Evolutionary conservation across 2,329 filamentous ascomycete genomes (phyloP).

Genomic region (Monosporascus sp.): DNA sequence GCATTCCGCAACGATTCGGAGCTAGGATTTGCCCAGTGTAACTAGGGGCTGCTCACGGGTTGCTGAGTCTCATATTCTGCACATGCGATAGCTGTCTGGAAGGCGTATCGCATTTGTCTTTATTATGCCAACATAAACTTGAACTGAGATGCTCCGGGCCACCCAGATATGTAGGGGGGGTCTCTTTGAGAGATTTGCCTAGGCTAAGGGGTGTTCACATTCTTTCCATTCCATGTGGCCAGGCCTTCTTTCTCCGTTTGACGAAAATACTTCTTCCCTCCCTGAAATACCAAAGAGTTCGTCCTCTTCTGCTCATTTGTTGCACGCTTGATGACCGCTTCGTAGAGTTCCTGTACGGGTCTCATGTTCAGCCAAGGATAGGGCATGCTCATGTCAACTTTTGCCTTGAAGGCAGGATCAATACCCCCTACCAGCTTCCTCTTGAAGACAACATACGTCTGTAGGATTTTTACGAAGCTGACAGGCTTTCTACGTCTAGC

Average conservation of each 20-base stretch:
- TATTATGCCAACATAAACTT: neutral
- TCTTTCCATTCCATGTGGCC: too few relatives aligned
- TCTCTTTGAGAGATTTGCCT: too few relatives aligned
- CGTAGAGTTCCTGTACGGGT: constrained; percentile 1
- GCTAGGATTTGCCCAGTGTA: constrained; percentile 5
- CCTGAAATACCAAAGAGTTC: too few relatives aligned
- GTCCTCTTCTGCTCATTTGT: too few relatives aligned
- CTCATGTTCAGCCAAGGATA: constrained; percentile 4
- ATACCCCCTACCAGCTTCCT: constrained; percentile 2
- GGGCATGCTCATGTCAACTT: constrained; percentile 5
- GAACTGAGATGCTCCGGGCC: neutral
- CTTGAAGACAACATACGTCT: neutral
- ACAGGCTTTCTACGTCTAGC: neutral
- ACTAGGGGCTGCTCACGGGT: neutral
- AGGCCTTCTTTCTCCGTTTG: too few relatives aligned
- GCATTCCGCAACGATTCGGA: constrained; percentile 7
- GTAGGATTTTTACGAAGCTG: neutral
- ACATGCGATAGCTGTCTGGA: constrained; percentile 6
- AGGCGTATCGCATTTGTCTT: constrained; percentile 7
- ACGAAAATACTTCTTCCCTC: too few relatives aligned
- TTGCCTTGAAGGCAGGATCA: constrained; percentile 8
- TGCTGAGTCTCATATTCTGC: constrained; percentile 5
- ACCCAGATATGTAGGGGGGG: too few relatives aligned
- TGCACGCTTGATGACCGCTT: too few relatives aligned
- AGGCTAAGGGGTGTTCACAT: too few relatives aligned